A percentile compares a stretch with the other conserved stretches of the same genome.
phyloP scores from a whole-genome alignment of 2,329 filamentous ascomycete species.

The Trichoderma sp. region DNA sequence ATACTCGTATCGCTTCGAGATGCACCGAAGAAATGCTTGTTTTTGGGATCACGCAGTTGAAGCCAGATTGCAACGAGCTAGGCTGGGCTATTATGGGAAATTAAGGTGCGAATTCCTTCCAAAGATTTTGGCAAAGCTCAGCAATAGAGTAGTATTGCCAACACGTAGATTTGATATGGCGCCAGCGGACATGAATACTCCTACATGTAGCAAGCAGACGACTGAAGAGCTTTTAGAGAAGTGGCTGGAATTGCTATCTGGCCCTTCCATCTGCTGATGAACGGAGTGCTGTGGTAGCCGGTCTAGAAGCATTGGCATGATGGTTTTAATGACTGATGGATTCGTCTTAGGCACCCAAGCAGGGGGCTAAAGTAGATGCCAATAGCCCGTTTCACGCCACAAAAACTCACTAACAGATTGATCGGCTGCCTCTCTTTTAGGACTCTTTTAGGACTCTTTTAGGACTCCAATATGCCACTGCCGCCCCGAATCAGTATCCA shows the following conservation, averaged over 20 bases:
- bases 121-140: background rate
- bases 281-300: background rate
- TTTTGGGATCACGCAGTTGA: background rate
- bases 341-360: background rate
- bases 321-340: background rate
- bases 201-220: background rate
- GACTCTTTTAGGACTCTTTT: background rate
- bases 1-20: background rate
- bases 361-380: background rate
- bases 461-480: background rate
- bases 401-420: background rate
- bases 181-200: background rate
- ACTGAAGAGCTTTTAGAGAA: background rate
- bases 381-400: background rate
- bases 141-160: background rate
- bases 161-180: background rate
- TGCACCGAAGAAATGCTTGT: background rate
- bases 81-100: background rate
- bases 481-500: conserved; percentile 3
- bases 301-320: background rate
- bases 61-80: background rate
- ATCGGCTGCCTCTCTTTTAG: background rate
- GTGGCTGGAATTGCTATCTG: background rate
- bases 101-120: background rate
- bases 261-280: background rate